Evolutionary conservation across 140 eudicot genomes (phyloP).

Genomic region (Flaveria floridana): DNA sequence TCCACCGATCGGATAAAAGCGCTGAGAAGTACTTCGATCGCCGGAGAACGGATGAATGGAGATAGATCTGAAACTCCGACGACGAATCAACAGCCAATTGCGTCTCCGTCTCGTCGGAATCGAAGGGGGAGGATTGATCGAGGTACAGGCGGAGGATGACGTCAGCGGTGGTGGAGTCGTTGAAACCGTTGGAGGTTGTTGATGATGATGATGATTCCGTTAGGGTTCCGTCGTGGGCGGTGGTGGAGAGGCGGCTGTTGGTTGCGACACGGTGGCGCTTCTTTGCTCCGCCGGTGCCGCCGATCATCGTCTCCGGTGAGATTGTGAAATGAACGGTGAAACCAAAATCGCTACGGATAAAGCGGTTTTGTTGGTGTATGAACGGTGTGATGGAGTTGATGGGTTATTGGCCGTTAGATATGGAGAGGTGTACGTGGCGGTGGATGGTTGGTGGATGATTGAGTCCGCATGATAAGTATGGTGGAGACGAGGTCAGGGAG

Average conservation of each 20-base stretch:
- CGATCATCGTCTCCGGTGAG: slow-evolving; percentile 28
- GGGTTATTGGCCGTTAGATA: slow-evolving; percentile 7
- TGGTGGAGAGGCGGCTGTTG: slow-evolving; percentile 44
- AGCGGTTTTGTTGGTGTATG: slow-evolving; percentile 16
- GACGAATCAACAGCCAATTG: slow-evolving; percentile 37
- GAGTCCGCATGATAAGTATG: slow-evolving; percentile 21
- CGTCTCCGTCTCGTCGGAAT: slow-evolving; percentile 41
- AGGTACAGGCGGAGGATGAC: slow-evolving; percentile 66
- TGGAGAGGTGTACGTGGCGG: slow-evolving; percentile 14
- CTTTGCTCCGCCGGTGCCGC: slow-evolving; percentile 36
- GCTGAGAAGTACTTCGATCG: slow-evolving; percentile 73
- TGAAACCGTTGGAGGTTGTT: slow-evolving; percentile 46
- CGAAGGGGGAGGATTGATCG: slow-evolving; percentile 39
- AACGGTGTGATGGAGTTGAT: background rate
- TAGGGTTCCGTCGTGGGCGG: slow-evolving; percentile 43
- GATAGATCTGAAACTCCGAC: slow-evolving; percentile 51
- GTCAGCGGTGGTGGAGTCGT: slow-evolving; percentile 74
- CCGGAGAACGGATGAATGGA: slow-evolving; percentile 56
- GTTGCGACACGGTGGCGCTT: slow-evolving; percentile 54
- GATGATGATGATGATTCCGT: slow-evolving; percentile 39
- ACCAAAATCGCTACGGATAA: background rate
- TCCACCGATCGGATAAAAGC: slow-evolving; percentile 86
- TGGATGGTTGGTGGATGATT: background rate
- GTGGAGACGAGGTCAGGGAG: slow-evolving; percentile 2
- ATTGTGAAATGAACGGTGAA: slow-evolving; percentile 12